Evolutionary conservation across 176 grass and related monocot genomes (phyloP), one percentile per base, ranked within the genome.

Genomic region (Poa pratensis): DNA sequence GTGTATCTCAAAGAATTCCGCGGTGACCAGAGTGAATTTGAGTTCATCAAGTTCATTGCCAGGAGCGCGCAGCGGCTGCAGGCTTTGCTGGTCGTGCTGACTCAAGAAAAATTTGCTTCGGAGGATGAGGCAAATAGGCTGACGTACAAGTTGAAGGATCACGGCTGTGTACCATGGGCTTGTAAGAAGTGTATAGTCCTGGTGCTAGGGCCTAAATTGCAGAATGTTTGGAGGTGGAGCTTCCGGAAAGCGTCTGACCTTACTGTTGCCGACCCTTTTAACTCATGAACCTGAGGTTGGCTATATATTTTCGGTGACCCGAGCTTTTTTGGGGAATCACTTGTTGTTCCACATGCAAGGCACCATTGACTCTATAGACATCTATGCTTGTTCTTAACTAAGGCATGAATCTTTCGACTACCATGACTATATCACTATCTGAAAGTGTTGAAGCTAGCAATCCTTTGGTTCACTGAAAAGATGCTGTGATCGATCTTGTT

Each of bases 41-140:
- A 35, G 22, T 80, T 86, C 55, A 32, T 86, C 9, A 24, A 73
- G 14, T 80, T 86, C 85, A 64, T 80, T 2, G 3, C 8, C 53
- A 61, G 34, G 40, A 34, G 9, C 48, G 16, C 43, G 2, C 7
- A 52, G 28, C 28, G 27, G 67, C 43, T 86, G n/a, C 13, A 28
- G 5, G 9, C 10, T 24, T 12, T 73, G 30, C 5, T 80, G 9
- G 39, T 73, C 9, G 9, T 73, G 84, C 24, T 60, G 51, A 69
- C 50, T 39, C 4, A 9, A 55, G 23, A 60, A 34, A 59, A 32
- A 1, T 34, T 5, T 60, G 16, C 12, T 35, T 70, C 83, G 7
- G 2, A 2, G 4, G 83, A 59, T 10, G 63, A 70, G 13, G 3
- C 11, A 7, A 14, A 59, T 59, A 39, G 59, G 39, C 0, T 78